These are phyloP conservation scores for Backusella tuberculispora DNA, from an alignment of 192 early-diverging fungal species.

Conservation along the genomic window DNA sequence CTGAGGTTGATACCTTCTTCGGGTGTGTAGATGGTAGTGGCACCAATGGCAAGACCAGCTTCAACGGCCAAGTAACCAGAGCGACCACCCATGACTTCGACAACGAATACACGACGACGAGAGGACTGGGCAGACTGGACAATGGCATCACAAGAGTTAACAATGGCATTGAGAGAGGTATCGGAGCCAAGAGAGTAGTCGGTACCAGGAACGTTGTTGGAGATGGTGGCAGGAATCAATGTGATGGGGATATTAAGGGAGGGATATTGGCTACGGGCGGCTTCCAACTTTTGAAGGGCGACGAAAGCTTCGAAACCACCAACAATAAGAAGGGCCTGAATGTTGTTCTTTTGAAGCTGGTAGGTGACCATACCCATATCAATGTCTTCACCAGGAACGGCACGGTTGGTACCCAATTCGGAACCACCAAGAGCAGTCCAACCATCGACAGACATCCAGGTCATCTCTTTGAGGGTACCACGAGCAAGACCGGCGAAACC, in stretches of 20 bases:
- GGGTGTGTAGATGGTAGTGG: constrained; percentile 92
- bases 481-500: constrained; percentile 89
- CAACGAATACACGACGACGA: constrained; percentile 91
- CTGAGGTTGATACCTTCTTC: constrained; percentile 85
- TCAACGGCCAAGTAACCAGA: constrained; percentile 91
- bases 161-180: constrained; percentile 94
- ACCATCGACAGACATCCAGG: constrained; percentile 84
- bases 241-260: constrained; percentile 94
- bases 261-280: constrained; percentile 79
- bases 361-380: constrained; percentile 86
- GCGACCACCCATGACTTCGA: constrained; percentile 96
- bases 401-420: constrained; percentile 92
- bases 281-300: constrained; percentile 71
- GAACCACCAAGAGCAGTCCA: constrained; percentile 95
- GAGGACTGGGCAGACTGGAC: constrained; percentile 91
- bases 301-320: constrained; percentile 97
- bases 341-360: constrained; percentile 87
- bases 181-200: constrained; percentile 95
- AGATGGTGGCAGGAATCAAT: constrained; percentile 92
- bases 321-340: constrained; percentile 91
- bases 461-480: constrained; percentile 77
- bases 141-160: constrained; percentile 87
- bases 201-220: constrained; percentile 97
- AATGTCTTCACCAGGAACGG: constrained; percentile 78
- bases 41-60: constrained; percentile 84